Evolutionary conservation across 331 rosid genomes (phyloP).

Genomic region (Stylosanthes scabra): DNA sequence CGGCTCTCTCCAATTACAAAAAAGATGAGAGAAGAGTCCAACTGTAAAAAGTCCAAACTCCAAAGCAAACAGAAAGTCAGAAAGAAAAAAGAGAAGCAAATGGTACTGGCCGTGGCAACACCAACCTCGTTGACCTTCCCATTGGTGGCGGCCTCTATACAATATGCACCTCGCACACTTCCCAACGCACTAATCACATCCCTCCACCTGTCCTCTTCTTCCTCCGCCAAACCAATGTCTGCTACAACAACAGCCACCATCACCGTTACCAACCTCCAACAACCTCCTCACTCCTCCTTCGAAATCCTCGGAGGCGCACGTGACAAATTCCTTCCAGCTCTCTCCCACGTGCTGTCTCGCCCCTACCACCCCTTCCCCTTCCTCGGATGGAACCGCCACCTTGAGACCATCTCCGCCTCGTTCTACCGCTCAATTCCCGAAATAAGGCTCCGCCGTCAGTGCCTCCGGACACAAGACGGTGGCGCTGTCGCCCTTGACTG

Average conservation of each 20-base stretch:
- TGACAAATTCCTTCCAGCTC: constrained; percentile 56
- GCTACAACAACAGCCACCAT: neutral
- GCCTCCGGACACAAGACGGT: constrained; percentile 67
- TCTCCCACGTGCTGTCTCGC: constrained; percentile 42
- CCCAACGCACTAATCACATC: constrained; percentile 14
- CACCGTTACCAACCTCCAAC: constrained; percentile 8
- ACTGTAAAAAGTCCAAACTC: neutral
- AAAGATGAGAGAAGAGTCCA: no score
- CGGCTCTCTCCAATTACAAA: no score
- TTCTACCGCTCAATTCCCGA: constrained; percentile 65
- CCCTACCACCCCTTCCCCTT: constrained; percentile 67
- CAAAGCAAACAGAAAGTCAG: neutral
- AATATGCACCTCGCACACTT: neutral
- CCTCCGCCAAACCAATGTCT: constrained; percentile 44
- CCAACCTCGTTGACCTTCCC: neutral
- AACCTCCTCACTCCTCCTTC: constrained; percentile 57
- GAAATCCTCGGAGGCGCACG: constrained; percentile 74
- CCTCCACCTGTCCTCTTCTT: constrained; percentile 10
- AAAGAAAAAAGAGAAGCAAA: neutral
- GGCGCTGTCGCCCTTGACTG: constrained; percentile 89
- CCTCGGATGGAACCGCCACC: constrained; percentile 66
- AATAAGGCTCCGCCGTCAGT: constrained; percentile 71
- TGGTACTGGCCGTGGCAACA: neutral
- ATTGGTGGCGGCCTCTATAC: constrained; percentile 30
- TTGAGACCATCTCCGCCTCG: constrained; percentile 87